Percentiles rank a stretch among this genome's conserved stretches.
Evolutionary conservation across 2,329 filamentous ascomycete species (phyloP).

Genomic region (Phialophora tarda): DNA sequence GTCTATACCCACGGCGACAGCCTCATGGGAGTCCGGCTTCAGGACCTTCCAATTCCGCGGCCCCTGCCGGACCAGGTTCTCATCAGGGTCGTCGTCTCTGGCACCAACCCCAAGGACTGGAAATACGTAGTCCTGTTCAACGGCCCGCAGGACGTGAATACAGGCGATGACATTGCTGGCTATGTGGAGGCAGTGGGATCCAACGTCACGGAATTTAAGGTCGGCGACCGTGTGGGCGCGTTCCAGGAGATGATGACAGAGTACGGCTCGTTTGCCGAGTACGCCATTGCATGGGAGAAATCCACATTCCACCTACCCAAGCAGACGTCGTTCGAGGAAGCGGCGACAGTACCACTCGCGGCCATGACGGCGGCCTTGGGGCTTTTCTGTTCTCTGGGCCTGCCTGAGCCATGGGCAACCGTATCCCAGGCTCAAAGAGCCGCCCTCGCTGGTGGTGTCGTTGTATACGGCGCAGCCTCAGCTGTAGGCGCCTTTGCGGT

Average conservation of each 20-base stretch:
- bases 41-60: constrained; percentile 46
- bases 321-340: constrained; percentile 58
- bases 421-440: neutral
- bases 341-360: constrained; percentile 31
- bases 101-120: constrained; percentile 59
- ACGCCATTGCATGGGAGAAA: constrained; percentile 59
- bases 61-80: constrained; percentile 48
- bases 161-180: constrained; percentile 60
- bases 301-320: constrained; percentile 62
- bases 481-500: constrained; percentile 65
- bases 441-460: constrained; percentile 40
- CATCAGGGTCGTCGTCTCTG: constrained; percentile 50
- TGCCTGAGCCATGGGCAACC: constrained; percentile 30
- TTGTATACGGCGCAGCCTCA: constrained; percentile 62
- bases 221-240: constrained; percentile 60
- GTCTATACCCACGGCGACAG: neutral
- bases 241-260: constrained; percentile 57
- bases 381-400: constrained; percentile 22
- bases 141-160: constrained; percentile 44
- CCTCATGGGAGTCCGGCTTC: neutral
- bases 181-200: constrained; percentile 58
- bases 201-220: constrained; percentile 59
- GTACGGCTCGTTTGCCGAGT: constrained; percentile 63
- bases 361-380: constrained; percentile 32
- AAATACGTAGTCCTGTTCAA: constrained; percentile 32